Conservation (phyloP, 352 stramenopile species). For the Aphanomyces cochlioides region DNA sequence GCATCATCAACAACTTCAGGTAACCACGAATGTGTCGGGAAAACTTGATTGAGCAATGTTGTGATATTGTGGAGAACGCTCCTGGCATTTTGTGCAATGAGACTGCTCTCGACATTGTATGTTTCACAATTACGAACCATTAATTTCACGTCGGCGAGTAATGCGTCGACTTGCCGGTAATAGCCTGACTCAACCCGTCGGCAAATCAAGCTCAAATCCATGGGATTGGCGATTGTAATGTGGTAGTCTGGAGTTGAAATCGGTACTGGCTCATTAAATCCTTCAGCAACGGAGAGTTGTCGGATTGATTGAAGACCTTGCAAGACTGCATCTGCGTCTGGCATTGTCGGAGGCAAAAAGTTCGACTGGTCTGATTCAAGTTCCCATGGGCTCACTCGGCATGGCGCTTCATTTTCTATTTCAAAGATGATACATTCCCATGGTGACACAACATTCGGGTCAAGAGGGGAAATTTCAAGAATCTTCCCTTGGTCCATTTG, state of each 20-base stretch:
- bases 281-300: constrained; percentile 61
- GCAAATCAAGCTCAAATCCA: constrained; percentile 79
- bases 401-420: constrained; percentile 65
- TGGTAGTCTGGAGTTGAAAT: constrained; percentile 74
- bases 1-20: constrained; percentile 2
- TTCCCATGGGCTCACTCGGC: constrained; percentile 74
- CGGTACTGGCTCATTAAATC: constrained; percentile 79
- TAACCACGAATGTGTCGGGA: constrained; percentile 37
- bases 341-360: constrained; percentile 32
- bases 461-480: constrained; percentile 34
- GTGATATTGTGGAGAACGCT: constrained; percentile 59
- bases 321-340: constrained; percentile 45
- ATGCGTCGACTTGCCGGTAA: constrained; percentile 81
- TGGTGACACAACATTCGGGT: constrained; percentile 41
- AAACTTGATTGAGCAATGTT: constrained; percentile 58
- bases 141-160: constrained; percentile 71
- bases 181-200: constrained; percentile 58
- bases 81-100: constrained; percentile 78
- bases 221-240: constrained; percentile 76
- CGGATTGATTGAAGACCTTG: constrained; percentile 62
- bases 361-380: constrained; percentile 50
- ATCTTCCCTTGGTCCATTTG: constrained; percentile 69
- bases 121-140: constrained; percentile 75
- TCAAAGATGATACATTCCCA: constrained; percentile 75
- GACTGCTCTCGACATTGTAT: constrained; percentile 78